Percentiles rank a stretch among this genome's conserved stretches.
Conservation (phyloP, 345 rosid genomes). For the Iberis pinnata region DNA sequence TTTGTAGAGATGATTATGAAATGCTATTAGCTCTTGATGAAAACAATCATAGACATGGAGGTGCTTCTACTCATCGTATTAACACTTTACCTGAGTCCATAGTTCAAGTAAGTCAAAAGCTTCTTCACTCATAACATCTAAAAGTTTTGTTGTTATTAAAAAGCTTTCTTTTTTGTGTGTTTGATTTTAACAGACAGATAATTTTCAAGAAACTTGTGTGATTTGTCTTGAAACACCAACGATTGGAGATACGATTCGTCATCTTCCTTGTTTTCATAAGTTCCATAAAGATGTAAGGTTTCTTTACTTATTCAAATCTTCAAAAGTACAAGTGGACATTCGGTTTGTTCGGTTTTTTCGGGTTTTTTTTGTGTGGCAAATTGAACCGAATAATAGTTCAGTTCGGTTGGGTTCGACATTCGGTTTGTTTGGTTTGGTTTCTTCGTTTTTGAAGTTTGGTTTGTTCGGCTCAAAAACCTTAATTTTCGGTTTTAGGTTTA, state of each 20-base stretch:
- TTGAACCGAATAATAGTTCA: no score
- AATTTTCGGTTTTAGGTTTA: no score
- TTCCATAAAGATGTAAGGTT: slow-evolving; percentile 90
- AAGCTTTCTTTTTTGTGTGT: slow-evolving; percentile 14
- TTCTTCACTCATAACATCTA: slow-evolving; percentile 3
- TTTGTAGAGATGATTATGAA: slow-evolving; percentile 81
- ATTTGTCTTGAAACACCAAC: slow-evolving; percentile 77
- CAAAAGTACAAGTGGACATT: not conserved
- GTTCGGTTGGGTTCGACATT: no score
- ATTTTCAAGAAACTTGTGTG: slow-evolving; percentile 65
- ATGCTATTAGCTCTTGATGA: slow-evolving; percentile 89
- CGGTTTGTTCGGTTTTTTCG: no score
- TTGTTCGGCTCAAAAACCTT: no score
- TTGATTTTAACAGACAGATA: slow-evolving; percentile 41
- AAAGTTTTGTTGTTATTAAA: not conserved
- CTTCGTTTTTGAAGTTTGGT: no score
- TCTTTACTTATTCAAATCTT: slow-evolving; percentile 1
- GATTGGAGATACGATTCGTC: slow-evolving; percentile 73
- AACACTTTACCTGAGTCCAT: slow-evolving; percentile 71
- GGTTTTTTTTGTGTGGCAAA: no score
- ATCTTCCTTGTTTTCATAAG: slow-evolving; percentile 96
- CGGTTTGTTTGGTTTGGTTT: no score
- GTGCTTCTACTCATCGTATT: slow-evolving; percentile 61
- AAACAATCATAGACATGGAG: slow-evolving; percentile 44
- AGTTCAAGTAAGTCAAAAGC: slow-evolving; percentile 45